Base-by-base conservation (phyloP, 495 filamentous ascomycete genomes). In the Letharia lupina region DNA sequence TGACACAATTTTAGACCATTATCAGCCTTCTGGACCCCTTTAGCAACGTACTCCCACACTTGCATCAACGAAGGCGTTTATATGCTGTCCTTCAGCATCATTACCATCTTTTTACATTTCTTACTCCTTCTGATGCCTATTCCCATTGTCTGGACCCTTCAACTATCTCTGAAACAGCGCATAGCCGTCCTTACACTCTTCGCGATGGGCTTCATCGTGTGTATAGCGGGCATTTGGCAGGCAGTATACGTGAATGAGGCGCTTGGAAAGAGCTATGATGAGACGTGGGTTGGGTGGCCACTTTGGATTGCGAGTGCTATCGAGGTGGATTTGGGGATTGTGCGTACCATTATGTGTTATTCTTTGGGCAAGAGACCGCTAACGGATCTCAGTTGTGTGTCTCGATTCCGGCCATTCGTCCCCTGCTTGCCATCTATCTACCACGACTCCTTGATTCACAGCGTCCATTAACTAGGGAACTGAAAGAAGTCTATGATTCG, bases 381-480 rank as follows among this genome's bases (percentile, higher is more conserved):
- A 23, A 61, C 45, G 23, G 37, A 7, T 61, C 35, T 81, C 82
- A 83, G 84, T 69, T 28, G 23, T 84, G 82, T 70, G 81, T 82
- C 62, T 84, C 82, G 16, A 77, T 81, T 18, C 82, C 82, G 2
- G 82, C 84, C 33, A 76, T 80, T 37, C 79, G 81, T n/a, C 81
- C 82, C 4, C 80, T 85, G 65, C 72, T 84, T 48, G 72, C 74
- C 54, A 71, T 71, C 23, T 77, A 81, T 70, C 62, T 80, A 18
- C 80, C 80, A 33, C 74, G 71, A 9, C 68, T 80, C 16, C 75
- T 79, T 60, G 58, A 61, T 54, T 61, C 39, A 23, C 8, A 18
- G 20, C 33, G 4, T 20, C 23, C 33, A 37, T 31, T 8, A 33
- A n/a, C 1, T 33, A 33, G 56, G 28, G 57, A 6, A 37, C 1